Evolutionary conservation across 176 grass and related monocot genomes (phyloP).

Genomic region (Carex littledalei): DNA sequence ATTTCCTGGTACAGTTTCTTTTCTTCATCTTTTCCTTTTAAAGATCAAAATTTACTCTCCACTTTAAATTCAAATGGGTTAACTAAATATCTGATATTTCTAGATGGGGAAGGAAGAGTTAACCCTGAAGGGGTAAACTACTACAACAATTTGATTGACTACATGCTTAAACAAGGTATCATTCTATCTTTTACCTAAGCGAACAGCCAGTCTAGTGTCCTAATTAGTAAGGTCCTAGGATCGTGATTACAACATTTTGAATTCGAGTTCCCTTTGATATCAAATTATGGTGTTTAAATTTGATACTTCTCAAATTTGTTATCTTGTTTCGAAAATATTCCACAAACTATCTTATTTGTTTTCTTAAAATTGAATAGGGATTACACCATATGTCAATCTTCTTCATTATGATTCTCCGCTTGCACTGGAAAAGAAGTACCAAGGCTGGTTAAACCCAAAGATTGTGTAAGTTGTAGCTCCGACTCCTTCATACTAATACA

Average conservation of each 20-base stretch:
- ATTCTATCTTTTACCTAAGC: background rate
- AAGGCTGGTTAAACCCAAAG: constrained; percentile 48
- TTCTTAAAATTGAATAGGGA: constrained; percentile 32
- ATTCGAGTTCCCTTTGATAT: background rate
- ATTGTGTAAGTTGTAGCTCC: constrained; percentile 41
- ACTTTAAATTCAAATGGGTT: background rate
- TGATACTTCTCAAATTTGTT: background rate
- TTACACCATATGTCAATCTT: constrained; percentile 54
- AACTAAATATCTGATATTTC: background rate
- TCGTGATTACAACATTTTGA: background rate
- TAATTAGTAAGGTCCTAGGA: background rate
- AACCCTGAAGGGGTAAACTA: constrained; percentile 52
- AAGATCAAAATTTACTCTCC: background rate
- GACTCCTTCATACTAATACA: constrained; percentile 13
- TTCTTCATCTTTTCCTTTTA: background rate
- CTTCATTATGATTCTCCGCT: constrained; percentile 64
- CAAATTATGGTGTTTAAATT: background rate
- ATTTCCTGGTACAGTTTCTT: constrained; percentile 28
- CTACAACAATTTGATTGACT: constrained; percentile 73
- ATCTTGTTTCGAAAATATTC: constrained; percentile 5
- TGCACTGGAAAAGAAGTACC: constrained; percentile 58
- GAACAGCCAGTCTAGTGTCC: background rate
- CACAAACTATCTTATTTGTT: constrained; percentile 2
- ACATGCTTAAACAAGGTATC: constrained; percentile 57
- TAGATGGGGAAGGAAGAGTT: constrained; percentile 41